Percentiles rank a stretch among this genome's conserved stretches.
Evolutionary conservation across 129 eudicot species (phyloP).

Genomic region (Ambrosia artemisiifolia): DNA sequence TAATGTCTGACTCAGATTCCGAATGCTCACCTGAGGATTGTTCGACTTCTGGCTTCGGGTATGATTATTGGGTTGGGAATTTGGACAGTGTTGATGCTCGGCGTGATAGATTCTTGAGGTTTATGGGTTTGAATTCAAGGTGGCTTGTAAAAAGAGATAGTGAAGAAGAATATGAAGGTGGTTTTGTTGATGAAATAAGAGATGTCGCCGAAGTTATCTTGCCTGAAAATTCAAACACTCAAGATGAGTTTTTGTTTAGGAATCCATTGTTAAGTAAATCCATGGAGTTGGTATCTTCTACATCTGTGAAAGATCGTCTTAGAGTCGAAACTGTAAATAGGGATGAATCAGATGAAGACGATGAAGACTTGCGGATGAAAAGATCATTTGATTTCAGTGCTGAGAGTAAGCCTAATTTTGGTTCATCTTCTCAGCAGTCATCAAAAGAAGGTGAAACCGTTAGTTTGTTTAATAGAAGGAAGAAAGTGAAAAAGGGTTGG

Average conservation of each 20-base stretch:
- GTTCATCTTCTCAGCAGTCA: constrained; percentile 36
- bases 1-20: constrained; percentile 50
- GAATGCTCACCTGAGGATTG: constrained; percentile 38
- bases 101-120: constrained; percentile 50
- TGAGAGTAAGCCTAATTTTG: constrained; percentile 33
- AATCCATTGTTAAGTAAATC: constrained; percentile 22
- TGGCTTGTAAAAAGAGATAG: constrained; percentile 35
- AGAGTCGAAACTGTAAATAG: constrained; percentile 28
- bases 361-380: constrained; percentile 22
- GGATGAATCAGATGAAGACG: constrained; percentile 38
- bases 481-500: constrained; percentile 58
- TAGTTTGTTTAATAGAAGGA: constrained; percentile 30
- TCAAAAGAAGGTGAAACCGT: constrained; percentile 30
- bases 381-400: constrained; percentile 38
- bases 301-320: constrained; percentile 21
- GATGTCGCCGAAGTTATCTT: constrained; percentile 9
- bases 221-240: constrained; percentile 22
- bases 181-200: constrained; percentile 18
- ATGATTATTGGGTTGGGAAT: constrained; percentile 55
- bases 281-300: constrained; percentile 23
- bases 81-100: constrained; percentile 54
- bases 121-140: constrained; percentile 55
- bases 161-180: constrained; percentile 34
- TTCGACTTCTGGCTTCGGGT: constrained; percentile 44
- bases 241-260: constrained; percentile 32